Evolutionary conservation across 345 rosid species (phyloP).

Genomic region (Limnanthes douglasii): DNA sequence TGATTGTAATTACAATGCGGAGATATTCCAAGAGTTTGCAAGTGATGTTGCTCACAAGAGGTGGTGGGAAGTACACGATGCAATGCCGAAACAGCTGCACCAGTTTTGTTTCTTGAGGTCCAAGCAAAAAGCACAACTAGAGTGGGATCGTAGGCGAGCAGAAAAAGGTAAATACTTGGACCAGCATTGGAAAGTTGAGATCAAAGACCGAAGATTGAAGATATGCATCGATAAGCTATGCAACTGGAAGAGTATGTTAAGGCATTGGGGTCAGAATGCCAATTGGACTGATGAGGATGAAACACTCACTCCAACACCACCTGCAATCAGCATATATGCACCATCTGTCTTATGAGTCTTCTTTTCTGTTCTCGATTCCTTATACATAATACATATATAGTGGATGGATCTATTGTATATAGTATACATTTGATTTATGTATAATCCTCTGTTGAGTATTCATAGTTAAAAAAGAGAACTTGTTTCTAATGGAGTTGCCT

Average conservation of each 20-base stretch:
- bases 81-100: conserved; percentile 74
- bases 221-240: conserved; percentile 76
- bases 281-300: conserved; percentile 63
- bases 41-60: conserved; percentile 68
- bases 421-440: background rate
- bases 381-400: too few relatives aligned
- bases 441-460: too few relatives aligned
- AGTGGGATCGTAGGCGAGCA: conserved; percentile 71
- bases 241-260: conserved; percentile 77
- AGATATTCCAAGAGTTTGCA: conserved; percentile 76
- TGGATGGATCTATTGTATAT: too few relatives aligned
- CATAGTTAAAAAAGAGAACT: too few relatives aligned
- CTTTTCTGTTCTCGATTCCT: background rate
- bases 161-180: conserved; percentile 55
- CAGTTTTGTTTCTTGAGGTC: conserved; percentile 66
- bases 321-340: conserved; percentile 34
- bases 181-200: conserved; percentile 55
- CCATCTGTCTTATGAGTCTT: conserved; percentile 18
- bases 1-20: conserved; percentile 91
- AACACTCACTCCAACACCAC: conserved; percentile 48
- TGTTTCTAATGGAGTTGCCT: too few relatives aligned
- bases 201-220: conserved; percentile 41
- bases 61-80: conserved; percentile 96
- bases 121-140: conserved; percentile 87
- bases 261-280: conserved; percentile 83